These are phyloP conservation scores for Blastobotrys serpentis DNA, from an alignment of 1,139 yeast genomes.

Conservation along the genomic window DNA sequence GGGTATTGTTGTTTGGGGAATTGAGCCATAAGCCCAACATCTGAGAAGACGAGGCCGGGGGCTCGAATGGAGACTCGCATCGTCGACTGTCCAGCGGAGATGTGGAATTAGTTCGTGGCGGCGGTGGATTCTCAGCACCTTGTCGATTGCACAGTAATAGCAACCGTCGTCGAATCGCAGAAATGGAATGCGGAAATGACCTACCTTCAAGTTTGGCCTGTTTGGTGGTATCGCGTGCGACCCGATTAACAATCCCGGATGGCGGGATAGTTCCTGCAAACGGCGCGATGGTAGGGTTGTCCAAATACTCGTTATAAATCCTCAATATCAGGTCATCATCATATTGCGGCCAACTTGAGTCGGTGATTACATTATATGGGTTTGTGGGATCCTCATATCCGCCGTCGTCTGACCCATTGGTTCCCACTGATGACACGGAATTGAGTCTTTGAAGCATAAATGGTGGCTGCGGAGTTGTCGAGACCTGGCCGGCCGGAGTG, in stretches of 20 bases:
- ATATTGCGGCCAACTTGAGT: conserved; percentile 29
- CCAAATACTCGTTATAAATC: conserved; percentile 31
- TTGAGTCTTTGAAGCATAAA: background rate
- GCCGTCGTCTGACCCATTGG: conserved; percentile 4
- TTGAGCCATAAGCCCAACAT: conserved; percentile 18
- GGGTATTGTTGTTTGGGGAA: conserved; percentile 8
- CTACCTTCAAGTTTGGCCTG: conserved; percentile 31
- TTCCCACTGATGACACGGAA: conserved; percentile 7
- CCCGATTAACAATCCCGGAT: conserved; percentile 39
- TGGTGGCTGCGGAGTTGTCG: conserved; percentile 4
- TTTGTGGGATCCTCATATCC: conserved; percentile 1
- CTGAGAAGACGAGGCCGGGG: conserved; percentile 3
- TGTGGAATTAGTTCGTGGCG: conserved; percentile 14
- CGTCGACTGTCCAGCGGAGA: conserved; percentile 12
- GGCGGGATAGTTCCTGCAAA: conserved; percentile 41
- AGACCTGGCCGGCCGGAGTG: conserved; percentile 4
- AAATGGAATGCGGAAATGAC: conserved; percentile 36
- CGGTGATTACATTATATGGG: conserved; percentile 7
- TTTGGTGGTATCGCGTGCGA: conserved; percentile 36
- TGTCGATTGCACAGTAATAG: conserved; percentile 27
- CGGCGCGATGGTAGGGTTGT: conserved; percentile 39
- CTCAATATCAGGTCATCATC: conserved; percentile 35
- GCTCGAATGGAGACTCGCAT: conserved; percentile 11
- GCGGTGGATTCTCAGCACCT: background rate
- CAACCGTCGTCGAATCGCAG: conserved; percentile 36